These are phyloP conservation scores for Picea engelmannii DNA, from an alignment of 83 land plant genomes.

Conservation along the genomic window DNA sequence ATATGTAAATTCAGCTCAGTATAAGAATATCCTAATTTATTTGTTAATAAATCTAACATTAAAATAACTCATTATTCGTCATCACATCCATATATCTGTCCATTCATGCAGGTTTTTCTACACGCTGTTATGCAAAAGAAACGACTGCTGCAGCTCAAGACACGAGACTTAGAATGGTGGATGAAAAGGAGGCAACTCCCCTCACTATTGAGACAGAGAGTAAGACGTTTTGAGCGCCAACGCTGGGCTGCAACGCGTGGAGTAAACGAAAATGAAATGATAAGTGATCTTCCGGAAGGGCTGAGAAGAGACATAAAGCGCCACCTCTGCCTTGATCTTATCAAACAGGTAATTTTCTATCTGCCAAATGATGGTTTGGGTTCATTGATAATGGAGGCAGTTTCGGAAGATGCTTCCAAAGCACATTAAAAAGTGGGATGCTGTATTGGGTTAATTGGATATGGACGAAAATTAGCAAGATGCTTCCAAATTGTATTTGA, in stretches of 20 bases:
- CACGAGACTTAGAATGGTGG: constrained; percentile 94
- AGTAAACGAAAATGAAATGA: constrained; percentile 71
- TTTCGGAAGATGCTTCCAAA: neutral
- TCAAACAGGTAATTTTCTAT: constrained; percentile 56
- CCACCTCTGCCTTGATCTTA: constrained; percentile 77
- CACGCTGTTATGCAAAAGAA: constrained; percentile 78
- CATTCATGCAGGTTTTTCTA: constrained; percentile 63
- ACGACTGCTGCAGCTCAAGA: constrained; percentile 72
- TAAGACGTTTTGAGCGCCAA: constrained; percentile 83
- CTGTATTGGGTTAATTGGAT: neutral
- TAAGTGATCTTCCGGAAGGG: constrained; percentile 83
- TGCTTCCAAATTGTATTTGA: neutral
- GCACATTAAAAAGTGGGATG: neutral
- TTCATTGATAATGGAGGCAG: too few relatives aligned
- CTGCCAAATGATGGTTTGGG: too few relatives aligned
- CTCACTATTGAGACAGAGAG: constrained; percentile 67
- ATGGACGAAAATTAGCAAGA: neutral
- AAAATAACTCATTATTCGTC: neutral
- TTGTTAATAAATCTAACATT: too few relatives aligned
- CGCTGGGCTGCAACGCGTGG: constrained; percentile 82
- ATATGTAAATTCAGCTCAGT: too few relatives aligned
- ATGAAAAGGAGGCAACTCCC: constrained; percentile 92
- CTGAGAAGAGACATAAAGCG: constrained; percentile 87
- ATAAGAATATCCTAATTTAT: too few relatives aligned
- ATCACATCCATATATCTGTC: neutral